phyloP scores from a whole-genome alignment of 2,329 filamentous ascomycete species.

The Neonectria ditissima region DNA sequence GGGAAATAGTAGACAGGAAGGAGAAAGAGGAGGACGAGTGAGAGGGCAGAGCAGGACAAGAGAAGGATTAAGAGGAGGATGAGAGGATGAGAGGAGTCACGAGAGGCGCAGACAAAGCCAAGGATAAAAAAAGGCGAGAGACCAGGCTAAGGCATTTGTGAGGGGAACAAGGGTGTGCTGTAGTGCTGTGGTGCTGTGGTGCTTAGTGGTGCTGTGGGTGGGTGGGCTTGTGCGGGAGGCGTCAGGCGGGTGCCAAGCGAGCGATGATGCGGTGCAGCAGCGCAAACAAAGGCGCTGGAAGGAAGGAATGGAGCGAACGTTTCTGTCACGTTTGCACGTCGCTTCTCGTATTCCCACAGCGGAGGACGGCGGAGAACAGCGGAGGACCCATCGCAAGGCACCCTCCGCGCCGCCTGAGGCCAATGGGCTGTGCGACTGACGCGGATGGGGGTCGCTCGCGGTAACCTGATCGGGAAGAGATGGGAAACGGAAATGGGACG shows the following conservation, averaged over 20 bases:
- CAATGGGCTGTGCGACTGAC: conserved; percentile 1
- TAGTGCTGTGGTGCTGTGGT: too few relatives aligned
- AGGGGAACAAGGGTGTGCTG: conserved; percentile 31
- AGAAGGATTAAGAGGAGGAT: conserved; percentile 20
- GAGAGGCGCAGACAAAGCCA: conserved; percentile 21
- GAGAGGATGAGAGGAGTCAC: conserved; percentile 32
- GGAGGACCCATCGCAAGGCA: background rate
- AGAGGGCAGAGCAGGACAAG: background rate
- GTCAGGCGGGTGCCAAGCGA: background rate
- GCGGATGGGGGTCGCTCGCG: background rate
- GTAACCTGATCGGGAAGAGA: background rate
- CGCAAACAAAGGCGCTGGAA: conserved; percentile 21
- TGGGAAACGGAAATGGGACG: conserved; percentile 5
- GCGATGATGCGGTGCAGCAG: background rate
- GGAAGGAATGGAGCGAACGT: conserved; percentile 23
- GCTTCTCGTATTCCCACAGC: conserved; percentile 6
- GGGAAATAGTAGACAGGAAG: conserved; percentile 8
- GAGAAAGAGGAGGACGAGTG: conserved; percentile 12
- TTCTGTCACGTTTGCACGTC: background rate
- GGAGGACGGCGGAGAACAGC: background rate
- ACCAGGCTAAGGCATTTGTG: conserved; percentile 26
- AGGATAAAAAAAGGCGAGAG: conserved; percentile 26
- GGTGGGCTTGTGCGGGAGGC: conserved; percentile 5
- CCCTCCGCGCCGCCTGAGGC: background rate
- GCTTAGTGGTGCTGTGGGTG: background rate